Evolutionary conservation across 257 asterid genomes (phyloP).

Genomic region (Solanum medicagineum): DNA sequence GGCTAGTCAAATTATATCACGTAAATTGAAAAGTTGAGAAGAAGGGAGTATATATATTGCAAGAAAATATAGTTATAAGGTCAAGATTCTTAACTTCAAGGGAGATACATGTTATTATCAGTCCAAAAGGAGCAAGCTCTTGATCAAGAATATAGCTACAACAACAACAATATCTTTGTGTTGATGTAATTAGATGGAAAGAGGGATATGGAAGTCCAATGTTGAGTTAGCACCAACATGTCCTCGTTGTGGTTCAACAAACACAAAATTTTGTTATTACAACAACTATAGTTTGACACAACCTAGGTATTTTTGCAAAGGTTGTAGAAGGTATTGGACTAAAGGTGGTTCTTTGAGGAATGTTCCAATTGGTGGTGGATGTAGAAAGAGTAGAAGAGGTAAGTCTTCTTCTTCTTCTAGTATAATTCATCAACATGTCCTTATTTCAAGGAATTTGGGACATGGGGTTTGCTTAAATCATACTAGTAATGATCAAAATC

Average conservation of each 20-base stretch:
- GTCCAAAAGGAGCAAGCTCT: not conserved
- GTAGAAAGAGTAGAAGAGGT: conserved; percentile 19
- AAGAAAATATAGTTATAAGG: not conserved
- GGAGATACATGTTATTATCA: not conserved
- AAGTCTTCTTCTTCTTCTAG: not conserved
- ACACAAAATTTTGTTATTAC: conserved; percentile 81
- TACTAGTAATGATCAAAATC: not conserved
- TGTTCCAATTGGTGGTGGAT: conserved; percentile 73
- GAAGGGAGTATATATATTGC: not conserved
- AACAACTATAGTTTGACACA: conserved; percentile 78
- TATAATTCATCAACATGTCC: not conserved
- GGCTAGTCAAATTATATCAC: not conserved
- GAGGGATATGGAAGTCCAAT: conserved; percentile 34
- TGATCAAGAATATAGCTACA: not conserved
- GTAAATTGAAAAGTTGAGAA: not conserved
- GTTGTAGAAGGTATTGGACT: conserved; percentile 77
- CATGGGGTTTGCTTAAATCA: not conserved
- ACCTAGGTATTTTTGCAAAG: conserved; percentile 71
- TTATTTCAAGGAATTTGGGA: not conserved
- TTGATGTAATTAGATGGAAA: conserved; percentile 29
- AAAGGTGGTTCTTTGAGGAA: conserved; percentile 76
- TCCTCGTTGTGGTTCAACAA: conserved; percentile 68
- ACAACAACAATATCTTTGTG: not conserved
- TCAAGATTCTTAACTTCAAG: not conserved
- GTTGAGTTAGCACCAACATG: conserved; percentile 44